A percentile compares a stretch with the other conserved stretches of the same genome.
Conservation (phyloP, 202 grass and related monocot species). For the Alloteropsis angusta region DNA sequence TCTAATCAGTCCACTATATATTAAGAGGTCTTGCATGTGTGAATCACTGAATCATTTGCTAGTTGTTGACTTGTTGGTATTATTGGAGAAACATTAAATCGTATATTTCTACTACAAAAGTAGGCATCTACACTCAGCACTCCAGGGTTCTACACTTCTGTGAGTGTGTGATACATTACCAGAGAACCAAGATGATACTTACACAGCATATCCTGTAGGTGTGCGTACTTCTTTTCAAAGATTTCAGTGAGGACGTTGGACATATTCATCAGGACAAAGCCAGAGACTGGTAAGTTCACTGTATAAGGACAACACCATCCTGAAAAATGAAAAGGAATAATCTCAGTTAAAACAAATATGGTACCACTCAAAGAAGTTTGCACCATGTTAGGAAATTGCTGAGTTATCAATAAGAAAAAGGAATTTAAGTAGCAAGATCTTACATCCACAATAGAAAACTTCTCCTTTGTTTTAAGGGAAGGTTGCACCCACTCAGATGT, state of each 20-base stretch:
- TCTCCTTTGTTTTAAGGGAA: constrained; percentile 54
- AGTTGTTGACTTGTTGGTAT: neutral
- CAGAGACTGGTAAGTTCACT: constrained; percentile 20
- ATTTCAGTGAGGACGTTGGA: constrained; percentile 12
- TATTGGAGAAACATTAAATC: neutral
- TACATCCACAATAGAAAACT: constrained; percentile 70
- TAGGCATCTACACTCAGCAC: neutral
- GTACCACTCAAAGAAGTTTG: neutral
- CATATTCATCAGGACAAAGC: constrained; percentile 2
- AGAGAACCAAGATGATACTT: neutral
- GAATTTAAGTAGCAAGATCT: neutral
- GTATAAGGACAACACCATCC: constrained; percentile 41
- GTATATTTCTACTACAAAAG: neutral
- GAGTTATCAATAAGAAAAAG: neutral
- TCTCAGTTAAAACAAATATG: constrained; percentile 17
- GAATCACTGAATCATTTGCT: neutral
- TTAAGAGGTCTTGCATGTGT: neutral
- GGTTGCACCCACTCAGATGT: constrained; percentile 72
- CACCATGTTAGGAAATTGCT: neutral
- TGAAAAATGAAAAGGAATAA: constrained; percentile 22
- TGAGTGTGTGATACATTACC: neutral
- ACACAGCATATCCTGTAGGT: neutral
- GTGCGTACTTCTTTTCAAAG: neutral
- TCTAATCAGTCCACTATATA: neutral
- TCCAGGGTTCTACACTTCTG: neutral